Evolutionary conservation across 2,329 filamentous ascomycete genomes (phyloP).

Genomic region (Claviceps purpurea): DNA sequence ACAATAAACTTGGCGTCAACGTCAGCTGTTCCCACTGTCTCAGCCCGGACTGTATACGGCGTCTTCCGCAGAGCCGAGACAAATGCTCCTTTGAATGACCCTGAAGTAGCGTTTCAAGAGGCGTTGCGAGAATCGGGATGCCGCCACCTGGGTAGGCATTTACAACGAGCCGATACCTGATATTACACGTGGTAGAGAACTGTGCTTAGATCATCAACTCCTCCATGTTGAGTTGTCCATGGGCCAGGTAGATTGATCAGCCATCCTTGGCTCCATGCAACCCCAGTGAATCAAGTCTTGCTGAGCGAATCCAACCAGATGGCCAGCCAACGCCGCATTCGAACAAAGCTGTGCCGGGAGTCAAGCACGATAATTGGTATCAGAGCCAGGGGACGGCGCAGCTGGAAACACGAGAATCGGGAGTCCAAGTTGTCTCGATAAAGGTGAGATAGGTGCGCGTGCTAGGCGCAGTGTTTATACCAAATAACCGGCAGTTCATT

Average conservation of each 20-base stretch:
- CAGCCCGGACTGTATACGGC: conserved; percentile 1
- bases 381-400: conserved; percentile 9
- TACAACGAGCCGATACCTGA: conserved; percentile 16
- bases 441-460: not conserved
- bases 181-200: conserved; percentile 13
- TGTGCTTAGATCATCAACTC: conserved; percentile 7
- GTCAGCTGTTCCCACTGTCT: conserved; percentile 10
- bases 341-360: conserved; percentile 10
- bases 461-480: not conserved
- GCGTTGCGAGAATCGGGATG: conserved; percentile 11
- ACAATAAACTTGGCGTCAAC: conserved; percentile 8
- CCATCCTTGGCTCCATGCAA: conserved; percentile 8
- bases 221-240: conserved; percentile 10
- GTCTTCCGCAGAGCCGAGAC: not conserved
- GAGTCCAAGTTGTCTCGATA: not conserved
- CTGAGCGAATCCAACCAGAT: conserved; percentile 7
- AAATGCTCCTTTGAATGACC: not conserved
- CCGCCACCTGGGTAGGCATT: conserved; percentile 18
- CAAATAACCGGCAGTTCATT: no score
- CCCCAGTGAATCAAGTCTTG: conserved; percentile 17
- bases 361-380: conserved; percentile 16
- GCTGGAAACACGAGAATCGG: conserved; percentile 10
- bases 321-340: conserved; percentile 11
- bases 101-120: conserved; percentile 11
- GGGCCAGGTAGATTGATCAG: not conserved